These are phyloP conservation scores for Trichoderma oligosporum DNA, from an alignment of 2,329 filamentous ascomycete genomes.

Conservation along the genomic window DNA sequence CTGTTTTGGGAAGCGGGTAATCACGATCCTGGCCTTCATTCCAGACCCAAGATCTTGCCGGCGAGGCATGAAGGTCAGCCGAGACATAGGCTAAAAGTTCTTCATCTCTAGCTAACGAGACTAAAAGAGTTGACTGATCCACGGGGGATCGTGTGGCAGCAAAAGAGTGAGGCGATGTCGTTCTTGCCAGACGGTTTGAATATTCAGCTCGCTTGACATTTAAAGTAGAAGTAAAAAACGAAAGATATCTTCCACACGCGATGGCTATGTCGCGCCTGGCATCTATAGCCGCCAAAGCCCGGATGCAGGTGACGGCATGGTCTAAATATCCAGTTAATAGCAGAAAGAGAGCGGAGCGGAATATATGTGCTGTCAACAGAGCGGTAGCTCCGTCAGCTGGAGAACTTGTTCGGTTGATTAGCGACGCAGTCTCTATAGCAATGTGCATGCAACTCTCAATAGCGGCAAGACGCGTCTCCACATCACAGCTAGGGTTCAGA, in stretches of 20 bases:
- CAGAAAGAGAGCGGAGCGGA: conserved; percentile 79
- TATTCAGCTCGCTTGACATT: conserved; percentile 51
- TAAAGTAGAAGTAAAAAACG: conserved; percentile 73
- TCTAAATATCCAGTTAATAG: conserved; percentile 71
- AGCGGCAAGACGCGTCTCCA: conserved; percentile 63
- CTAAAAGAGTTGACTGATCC: conserved; percentile 32
- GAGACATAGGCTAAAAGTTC: conserved; percentile 84
- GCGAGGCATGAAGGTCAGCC: conserved; percentile 78
- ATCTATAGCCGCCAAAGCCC: conserved; percentile 67
- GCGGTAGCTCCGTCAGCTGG: conserved; percentile 67
- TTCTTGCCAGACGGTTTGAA: conserved; percentile 36
- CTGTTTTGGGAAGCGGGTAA: conserved; percentile 29
- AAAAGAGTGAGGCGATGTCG: conserved; percentile 32
- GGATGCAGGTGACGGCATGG: conserved; percentile 68
- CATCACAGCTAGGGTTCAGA: conserved; percentile 66
- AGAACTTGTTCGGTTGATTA: conserved; percentile 64
- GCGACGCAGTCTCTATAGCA: conserved; percentile 72
- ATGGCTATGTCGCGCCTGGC: conserved; percentile 67
- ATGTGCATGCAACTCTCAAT: conserved; percentile 72
- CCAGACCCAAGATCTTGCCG: conserved; percentile 82
- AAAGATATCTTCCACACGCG: conserved; percentile 75
- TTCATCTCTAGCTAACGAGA: conserved; percentile 60
- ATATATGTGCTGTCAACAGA: conserved; percentile 77
- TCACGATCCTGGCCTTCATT: conserved; percentile 51
- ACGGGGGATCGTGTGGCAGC: conserved; percentile 30